Conservation (phyloP, 1,139 yeast species). For the Lodderomyces metapsilosis region DNA sequence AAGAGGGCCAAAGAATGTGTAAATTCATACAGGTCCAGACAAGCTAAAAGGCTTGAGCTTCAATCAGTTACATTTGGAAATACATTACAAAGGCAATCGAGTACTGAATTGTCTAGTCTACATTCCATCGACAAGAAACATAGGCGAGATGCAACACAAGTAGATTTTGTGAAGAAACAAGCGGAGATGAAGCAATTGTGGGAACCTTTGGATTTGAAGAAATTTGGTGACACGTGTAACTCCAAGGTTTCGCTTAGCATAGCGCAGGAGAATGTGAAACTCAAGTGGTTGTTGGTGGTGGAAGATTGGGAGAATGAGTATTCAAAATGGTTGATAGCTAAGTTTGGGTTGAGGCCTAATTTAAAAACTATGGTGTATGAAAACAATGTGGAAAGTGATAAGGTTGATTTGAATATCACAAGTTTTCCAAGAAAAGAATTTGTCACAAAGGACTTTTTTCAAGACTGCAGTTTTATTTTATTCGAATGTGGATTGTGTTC, state of each 20-base stretch:
- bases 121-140: slow-evolving; percentile 12
- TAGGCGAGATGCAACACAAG: slow-evolving; percentile 10
- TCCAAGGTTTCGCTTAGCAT: slow-evolving; percentile 22
- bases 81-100: slow-evolving; percentile 23
- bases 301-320: slow-evolving; percentile 43
- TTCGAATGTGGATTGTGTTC: slow-evolving; percentile 45
- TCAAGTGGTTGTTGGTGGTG: slow-evolving; percentile 40
- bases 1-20: slow-evolving; percentile 24
- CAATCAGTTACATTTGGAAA: slow-evolving; percentile 30
- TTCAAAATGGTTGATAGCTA: slow-evolving; percentile 48
- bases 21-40: slow-evolving; percentile 21
- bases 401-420: slow-evolving; percentile 25
- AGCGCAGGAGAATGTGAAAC: slow-evolving; percentile 19
- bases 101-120: slow-evolving; percentile 9
- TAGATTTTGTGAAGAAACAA: slow-evolving; percentile 23
- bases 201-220: slow-evolving; percentile 36
- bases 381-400: slow-evolving; percentile 21
- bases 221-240: slow-evolving; percentile 24
- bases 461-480: slow-evolving; percentile 37
- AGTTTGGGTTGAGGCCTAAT: slow-evolving; percentile 33
- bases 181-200: slow-evolving; percentile 37
- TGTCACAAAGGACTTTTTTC: slow-evolving; percentile 36
- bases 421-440: slow-evolving; percentile 41
- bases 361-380: slow-evolving; percentile 27
- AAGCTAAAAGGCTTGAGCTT: slow-evolving; percentile 44